phyloP scores from a whole-genome alignment of 75 land plant species.

The Pseudotsuga menziesii region DNA sequence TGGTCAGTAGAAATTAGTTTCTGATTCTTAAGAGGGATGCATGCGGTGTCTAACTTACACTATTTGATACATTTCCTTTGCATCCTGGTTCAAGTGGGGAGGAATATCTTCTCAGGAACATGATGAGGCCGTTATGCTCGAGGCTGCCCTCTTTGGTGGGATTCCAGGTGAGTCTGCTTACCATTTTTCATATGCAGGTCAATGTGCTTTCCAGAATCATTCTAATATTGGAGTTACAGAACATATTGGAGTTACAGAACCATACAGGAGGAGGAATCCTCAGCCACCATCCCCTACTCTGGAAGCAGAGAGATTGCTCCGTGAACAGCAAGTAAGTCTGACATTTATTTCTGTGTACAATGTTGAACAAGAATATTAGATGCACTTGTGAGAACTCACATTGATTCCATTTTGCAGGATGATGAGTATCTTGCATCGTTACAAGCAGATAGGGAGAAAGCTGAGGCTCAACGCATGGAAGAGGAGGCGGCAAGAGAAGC shows the following conservation, averaged over 20 bases:
- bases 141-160: conserved; percentile 91
- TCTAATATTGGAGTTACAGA: conserved; percentile 10
- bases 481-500: conserved; percentile 55
- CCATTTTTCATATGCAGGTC: conserved; percentile 37
- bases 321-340: conserved; percentile 79
- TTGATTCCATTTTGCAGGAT: conserved; percentile 48
- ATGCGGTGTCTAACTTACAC: neutral
- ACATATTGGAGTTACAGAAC: conserved; percentile 9
- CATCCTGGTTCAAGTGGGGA: conserved; percentile 66
- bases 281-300: conserved; percentile 81
- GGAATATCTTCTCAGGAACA: conserved; percentile 88
- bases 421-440: conserved; percentile 86
- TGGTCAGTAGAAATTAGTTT: neutral
- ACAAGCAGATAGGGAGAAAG: conserved; percentile 88
- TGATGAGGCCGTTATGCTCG: conserved; percentile 98
- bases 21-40: neutral
- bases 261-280: conserved; percentile 24
- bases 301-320: conserved; percentile 67
- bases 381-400: neutral
- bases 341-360: neutral
- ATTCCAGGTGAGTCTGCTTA: conserved; percentile 49
- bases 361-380: neutral
- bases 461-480: conserved; percentile 43
- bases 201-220: conserved; percentile 20
- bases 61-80: neutral